Conservation (phyloP, 179 eudicot genomes). For the Silene coronaria region DNA sequence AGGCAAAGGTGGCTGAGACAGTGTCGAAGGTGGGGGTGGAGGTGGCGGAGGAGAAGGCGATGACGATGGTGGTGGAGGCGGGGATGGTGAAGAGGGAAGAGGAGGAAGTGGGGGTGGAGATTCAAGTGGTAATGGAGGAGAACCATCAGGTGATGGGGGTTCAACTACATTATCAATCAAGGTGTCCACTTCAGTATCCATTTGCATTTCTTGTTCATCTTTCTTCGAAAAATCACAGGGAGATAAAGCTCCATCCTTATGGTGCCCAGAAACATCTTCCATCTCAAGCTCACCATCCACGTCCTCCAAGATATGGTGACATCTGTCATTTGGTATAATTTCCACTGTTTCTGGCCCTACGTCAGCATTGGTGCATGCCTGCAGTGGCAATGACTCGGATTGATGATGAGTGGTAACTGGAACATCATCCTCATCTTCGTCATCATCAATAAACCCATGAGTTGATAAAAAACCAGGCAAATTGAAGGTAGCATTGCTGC, state of each 20-base stretch:
- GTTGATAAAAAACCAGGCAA: constrained; percentile 70
- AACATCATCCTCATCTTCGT: constrained; percentile 56
- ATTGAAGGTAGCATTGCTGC: constrained; percentile 87
- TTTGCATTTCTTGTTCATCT: constrained; percentile 23
- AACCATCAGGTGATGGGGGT: constrained; percentile 43
- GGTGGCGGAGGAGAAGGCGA: constrained; percentile 5
- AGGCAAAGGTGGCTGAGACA: constrained; percentile 23
- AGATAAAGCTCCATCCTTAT: constrained; percentile 44
- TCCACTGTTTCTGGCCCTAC: constrained; percentile 36
- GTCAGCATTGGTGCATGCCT: constrained; percentile 30
- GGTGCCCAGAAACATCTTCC: constrained; percentile 78
- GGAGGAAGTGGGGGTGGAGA: constrained; percentile 80
- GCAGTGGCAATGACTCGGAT: constrained; percentile 37
- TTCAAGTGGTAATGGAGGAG: constrained; percentile 72
- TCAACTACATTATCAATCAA: constrained; percentile 24
- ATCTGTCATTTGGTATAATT: constrained; percentile 62
- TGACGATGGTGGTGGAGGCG: constrained; percentile 32
- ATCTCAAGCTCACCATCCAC: constrained; percentile 99
- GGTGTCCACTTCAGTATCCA: constrained; percentile 32
- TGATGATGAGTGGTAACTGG: constrained; percentile 31
- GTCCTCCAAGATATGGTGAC: constrained; percentile 76
- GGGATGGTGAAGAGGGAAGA: constrained; percentile 61
- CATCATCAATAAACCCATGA: constrained; percentile 69
- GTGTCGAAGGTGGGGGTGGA: constrained; percentile 22
- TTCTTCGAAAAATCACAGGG: constrained; percentile 25